Percentiles rank a stretch among this genome's conserved stretches.
Conservation (phyloP, 768 basidiomycete species). For the Boletellus sp. region DNA sequence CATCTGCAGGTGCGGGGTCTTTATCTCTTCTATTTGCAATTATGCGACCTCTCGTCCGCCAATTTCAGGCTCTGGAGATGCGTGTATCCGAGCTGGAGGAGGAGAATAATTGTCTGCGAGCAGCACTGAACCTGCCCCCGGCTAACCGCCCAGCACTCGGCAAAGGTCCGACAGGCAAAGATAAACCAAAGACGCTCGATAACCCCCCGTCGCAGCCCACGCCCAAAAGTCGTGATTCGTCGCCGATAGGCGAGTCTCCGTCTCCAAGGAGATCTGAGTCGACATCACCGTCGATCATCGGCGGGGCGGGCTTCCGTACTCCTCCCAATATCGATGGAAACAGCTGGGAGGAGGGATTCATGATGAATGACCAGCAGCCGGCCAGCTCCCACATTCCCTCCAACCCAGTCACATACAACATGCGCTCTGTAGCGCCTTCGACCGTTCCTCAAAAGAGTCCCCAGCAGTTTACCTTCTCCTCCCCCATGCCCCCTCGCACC, state of each 20-base stretch:
- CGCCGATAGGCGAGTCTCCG: constrained; percentile 54
- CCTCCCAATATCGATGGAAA: constrained; percentile 48
- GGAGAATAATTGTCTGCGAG: constrained; percentile 73
- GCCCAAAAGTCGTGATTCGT: constrained; percentile 61
- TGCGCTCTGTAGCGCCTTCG: constrained; percentile 42
- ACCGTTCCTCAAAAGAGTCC: constrained; percentile 46
- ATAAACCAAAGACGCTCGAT: constrained; percentile 62
- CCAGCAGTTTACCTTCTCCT: constrained; percentile 41
- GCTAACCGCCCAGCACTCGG: constrained; percentile 70
- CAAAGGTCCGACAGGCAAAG: constrained; percentile 85
- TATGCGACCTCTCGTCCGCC: constrained; percentile 30
- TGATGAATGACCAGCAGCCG: constrained; percentile 45
- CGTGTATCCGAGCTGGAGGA: constrained; percentile 80
- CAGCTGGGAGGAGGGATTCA: constrained; percentile 56
- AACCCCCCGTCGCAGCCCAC: constrained; percentile 33
- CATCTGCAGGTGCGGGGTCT: constrained; percentile 65
- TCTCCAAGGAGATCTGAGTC: constrained; percentile 39
- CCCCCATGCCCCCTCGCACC: constrained; percentile 41
- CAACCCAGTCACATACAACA: constrained; percentile 42
- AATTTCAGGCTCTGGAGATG: constrained; percentile 68
- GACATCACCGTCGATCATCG: constrained; percentile 33
- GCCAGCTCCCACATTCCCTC: constrained; percentile 34
- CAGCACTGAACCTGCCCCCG: constrained; percentile 68
- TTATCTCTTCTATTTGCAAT: constrained; percentile 39
- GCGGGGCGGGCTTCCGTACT: constrained; percentile 27